Base-by-base conservation (phyloP, 192 early-diverging fungal genomes). In the Mortierella hygrophila region DNA sequence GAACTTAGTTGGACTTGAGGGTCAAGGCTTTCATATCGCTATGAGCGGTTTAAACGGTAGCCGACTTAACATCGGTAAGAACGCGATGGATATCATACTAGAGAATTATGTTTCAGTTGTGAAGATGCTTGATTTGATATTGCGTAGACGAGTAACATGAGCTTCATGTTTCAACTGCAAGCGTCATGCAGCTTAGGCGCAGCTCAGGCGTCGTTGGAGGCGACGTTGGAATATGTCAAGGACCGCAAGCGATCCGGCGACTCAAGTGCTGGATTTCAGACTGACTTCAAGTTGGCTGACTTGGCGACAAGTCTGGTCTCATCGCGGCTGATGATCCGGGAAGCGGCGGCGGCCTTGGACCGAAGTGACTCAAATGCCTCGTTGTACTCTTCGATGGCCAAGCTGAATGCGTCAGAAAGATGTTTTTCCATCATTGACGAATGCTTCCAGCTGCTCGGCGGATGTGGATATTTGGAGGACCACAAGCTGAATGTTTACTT, bases 21-120 rank as follows among this genome's bases (percentile, higher is more conserved):
- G 93, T 10, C 88, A 93, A 37, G 93, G 93, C 11, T 93, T 93
- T 85, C 80, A 73, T 20, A 92, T 92, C 71, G 93, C 93, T 46
- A 93, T 93, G 93, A 91, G 91, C 78, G 93, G 91, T 11, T 80
- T 93, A 29, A 91, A 93, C 72, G 92, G 92, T 6, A 91, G 92
- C 21, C 83, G 90, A 1, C 80, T 91, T 74, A 93, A 93, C 82
- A 93, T 91, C 88, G 90, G 86, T 87, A 80, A 20, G 47, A 49
- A 16, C 47, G 0, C 47, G 16, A 49, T 13, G 18, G 52, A 20
- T 2, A 54, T 54, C 1, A 54, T 16, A 54, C 1, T 44, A 44
- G 42, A 44, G 5, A 0, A 11, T 7, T 44, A 8, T 44, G 42
- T 44, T 44, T 44, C 7, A 13, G 21, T 40, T 1, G 42, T 44